Percentiles rank a stretch among this genome's conserved stretches.
phyloP scores from a whole-genome alignment of 2,329 filamentous ascomycete genomes.

The Aspergillus melleus region DNA sequence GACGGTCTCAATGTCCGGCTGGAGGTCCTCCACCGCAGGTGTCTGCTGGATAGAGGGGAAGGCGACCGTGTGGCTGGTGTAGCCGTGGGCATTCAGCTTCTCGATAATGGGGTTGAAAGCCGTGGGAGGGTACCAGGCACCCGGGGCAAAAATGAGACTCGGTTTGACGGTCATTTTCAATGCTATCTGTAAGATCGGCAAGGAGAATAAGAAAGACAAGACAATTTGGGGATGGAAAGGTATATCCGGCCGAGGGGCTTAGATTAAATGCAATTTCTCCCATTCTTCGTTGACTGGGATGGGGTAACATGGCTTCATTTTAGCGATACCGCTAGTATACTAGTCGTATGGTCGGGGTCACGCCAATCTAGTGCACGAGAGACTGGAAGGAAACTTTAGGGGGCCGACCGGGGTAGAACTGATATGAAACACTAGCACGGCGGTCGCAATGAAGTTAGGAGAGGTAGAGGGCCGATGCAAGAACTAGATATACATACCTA shows the following conservation, averaged over 20 bases:
- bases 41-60: slow-evolving; percentile 32
- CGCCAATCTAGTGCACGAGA: too few species aligned
- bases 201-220: not conserved
- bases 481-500: too few species aligned
- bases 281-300: not conserved
- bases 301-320: not conserved
- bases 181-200: not conserved
- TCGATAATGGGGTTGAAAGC: slow-evolving; percentile 29
- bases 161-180: slow-evolving; percentile 19
- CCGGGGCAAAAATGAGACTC: slow-evolving; percentile 31
- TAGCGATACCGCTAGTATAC: not conserved
- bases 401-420: too few species aligned
- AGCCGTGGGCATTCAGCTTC: slow-evolving; percentile 17
- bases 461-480: too few species aligned
- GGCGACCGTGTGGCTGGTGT: slow-evolving; percentile 22
- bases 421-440: too few species aligned
- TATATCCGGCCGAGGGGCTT: not conserved
- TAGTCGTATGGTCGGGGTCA: not conserved
- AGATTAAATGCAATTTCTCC: not conserved
- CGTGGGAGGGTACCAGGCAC: slow-evolving; percentile 34
- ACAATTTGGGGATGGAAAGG: not conserved
- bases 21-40: slow-evolving; percentile 20
- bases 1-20: slow-evolving; percentile 35
- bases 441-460: too few species aligned
- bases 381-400: too few species aligned